Base-by-base conservation (phyloP, 83 land plant species). In the Larix sibirica region DNA sequence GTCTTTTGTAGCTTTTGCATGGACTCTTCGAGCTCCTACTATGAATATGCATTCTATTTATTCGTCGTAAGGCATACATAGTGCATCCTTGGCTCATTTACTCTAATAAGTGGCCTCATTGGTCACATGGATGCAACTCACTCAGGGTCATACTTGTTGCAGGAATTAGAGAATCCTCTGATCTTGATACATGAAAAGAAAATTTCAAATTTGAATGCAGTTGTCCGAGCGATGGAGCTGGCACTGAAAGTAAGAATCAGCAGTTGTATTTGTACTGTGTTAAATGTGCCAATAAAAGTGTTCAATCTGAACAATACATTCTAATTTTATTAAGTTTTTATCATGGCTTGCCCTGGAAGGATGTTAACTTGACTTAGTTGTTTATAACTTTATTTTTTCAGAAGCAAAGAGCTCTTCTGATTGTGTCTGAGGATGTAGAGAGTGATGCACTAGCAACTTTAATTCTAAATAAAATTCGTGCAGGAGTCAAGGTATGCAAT, bases 351-450 rank as follows among this genome's bases (percentile, higher is more conserved):
- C 3, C 18, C 3, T 50, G 44, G 4, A 38, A 73, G 16, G 18
- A 62, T 79, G 80, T 26, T 59, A 59, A 36, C 23, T 62, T 17
- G 17, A 18, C 47, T 67, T 44, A 17, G 68, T 50, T 63, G 23
- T 74, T 36, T 83, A 28, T 28, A 28, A 28, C 28, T 28, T 28
- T 28, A 54, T 33, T 42, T 36, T 2, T 44, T 23, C 91, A 97
- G 97, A 95, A 85, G 64, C 92, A 93, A 83, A 91, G 95, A 60
- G 86, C 95, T 58, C 83, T 97, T 50, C 79, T 97, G 63, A 91
- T 97, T 83, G 93, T 97, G 65, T 90, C 99, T 56, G 98, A 97
- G 84, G 99, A 97, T 89, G 93, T 97, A 4, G 98, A 97, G 86
- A 90, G 94, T 83, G 99, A 97, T 60, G 98, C 96, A 36, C 76